Base-by-base conservation (phyloP, 2,329 filamentous ascomycete genomes). In the Magnaporthiopsis poae region DNA sequence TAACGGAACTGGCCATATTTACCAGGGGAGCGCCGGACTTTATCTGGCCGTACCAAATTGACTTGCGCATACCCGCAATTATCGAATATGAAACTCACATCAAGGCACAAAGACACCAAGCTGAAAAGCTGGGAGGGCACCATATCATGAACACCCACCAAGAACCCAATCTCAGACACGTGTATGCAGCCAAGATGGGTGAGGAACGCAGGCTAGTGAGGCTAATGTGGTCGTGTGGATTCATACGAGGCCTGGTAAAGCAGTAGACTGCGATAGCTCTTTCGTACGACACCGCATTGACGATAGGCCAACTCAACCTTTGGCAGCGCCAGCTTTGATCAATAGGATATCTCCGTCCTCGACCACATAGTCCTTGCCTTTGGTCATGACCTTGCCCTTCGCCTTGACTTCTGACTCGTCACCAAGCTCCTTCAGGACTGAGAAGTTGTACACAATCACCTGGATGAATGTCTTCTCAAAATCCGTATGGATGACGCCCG, bases 381-480 rank as follows among this genome's bases (percentile, higher is more conserved):
- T 99, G 68, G 94, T 98, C 89, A 96, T 91, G 71, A 99, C 79
- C 84, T 99, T 99, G 74, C 95, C 95, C 79, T 94, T 94, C 33
- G 94, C 86, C 84, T 70, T 96, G 71, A 97, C 90, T 71, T 90
- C 86, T 31, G 87, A 82, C 82, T 99, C 95, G 70, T 96, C 92
- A 65, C 94, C 94, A 63, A 90, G 82, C 79, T 98, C 95, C 80
- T 89, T 92, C 66, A 99, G 81, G 2, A 84, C 80, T 33, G 77
- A 82, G 80, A 87, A 99, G 82, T 96, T 98, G 82, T 96, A 98
- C 36, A 97, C 92, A 70, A 99, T 85, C 69, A 85, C 90, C 81
- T 99, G 96, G 73, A 99, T 99, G 77, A 99, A 99, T 0, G 96
- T 99, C 88, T 99, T 99, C 80, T 99, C 95, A 71, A 99, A 98